These are phyloP conservation scores for Rhodotorula sp. DNA, from an alignment of 1,284 basidiomycete genomes.

Conservation along the genomic window DNA sequence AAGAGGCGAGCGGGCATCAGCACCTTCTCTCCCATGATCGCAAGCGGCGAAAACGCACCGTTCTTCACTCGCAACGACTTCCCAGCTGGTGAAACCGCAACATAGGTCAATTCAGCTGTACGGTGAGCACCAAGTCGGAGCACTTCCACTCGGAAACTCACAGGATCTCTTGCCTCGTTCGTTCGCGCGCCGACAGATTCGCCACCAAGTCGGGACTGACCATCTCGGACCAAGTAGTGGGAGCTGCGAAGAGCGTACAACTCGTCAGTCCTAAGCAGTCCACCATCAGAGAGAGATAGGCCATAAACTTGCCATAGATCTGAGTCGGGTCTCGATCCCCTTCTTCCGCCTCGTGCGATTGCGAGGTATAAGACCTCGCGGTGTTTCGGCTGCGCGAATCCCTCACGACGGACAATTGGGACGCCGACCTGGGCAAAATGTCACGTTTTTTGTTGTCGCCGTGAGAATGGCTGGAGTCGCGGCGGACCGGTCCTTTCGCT, in stretches of 20 bases:
- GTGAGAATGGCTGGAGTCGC: no score
- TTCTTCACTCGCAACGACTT: slow-evolving; percentile 96
- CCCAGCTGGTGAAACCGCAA: slow-evolving; percentile 53
- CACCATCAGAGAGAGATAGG: background rate
- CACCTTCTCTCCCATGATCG: background rate
- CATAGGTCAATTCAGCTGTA: background rate
- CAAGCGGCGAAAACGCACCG: slow-evolving; percentile 57
- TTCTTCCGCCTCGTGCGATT: background rate
- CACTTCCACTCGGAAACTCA: slow-evolving; percentile 47
- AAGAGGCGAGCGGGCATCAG: background rate
- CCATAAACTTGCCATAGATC: slow-evolving; percentile 27
- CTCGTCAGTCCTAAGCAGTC: background rate
- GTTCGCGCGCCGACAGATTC: slow-evolving; percentile 86
- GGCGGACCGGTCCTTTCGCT: background rate
- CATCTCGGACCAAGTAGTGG: slow-evolving; percentile 90
- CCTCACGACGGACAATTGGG: background rate
- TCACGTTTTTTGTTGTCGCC: background rate
- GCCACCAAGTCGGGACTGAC: slow-evolving; percentile 92
- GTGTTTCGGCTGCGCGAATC: background rate
- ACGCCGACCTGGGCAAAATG: background rate
- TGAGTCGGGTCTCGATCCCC: slow-evolving; percentile 25
- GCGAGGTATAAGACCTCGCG: slow-evolving; percentile 1
- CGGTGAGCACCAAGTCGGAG: no score
- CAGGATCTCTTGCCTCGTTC: slow-evolving; percentile 92
- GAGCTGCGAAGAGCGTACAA: slow-evolving; percentile 45